Evolutionary conservation across 2,329 filamentous ascomycete species (phyloP), one percentile per base, ranked within the genome.

Genomic region (Davidsoniella virescens): DNA sequence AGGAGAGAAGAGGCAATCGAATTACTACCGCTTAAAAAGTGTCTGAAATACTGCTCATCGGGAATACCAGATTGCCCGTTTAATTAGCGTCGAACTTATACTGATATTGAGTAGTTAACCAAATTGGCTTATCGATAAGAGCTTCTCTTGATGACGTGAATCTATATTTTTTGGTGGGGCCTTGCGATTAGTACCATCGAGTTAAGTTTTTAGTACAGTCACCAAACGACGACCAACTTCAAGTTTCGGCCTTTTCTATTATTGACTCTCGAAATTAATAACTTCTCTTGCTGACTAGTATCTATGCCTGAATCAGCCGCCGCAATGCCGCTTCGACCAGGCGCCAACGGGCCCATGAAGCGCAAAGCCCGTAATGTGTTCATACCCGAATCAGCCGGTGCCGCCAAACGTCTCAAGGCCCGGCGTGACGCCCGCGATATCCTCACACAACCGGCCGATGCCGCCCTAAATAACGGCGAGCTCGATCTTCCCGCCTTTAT

Each of bases 401-500:
- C 37, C 26, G 41, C 54, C 38, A 73, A 73, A 57, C 68, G 71
- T 59, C 62, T 63, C 57, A 70, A 71, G 40, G 49, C 52, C 57
- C 58, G 71, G 29, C 60, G 66, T 49, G 64, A 70, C 44, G 67
- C 70, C 18, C 68, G 73, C 54, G 64, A 62, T 56, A 73, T 77
- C 56, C 69, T 70, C 38, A 64, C 67, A 16, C 73, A 76, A 57
- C 63, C 66, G 14, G 66, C 71, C 14, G 67, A 73, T 39, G 68
- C 67, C 8, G 72, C 71, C 5, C 64, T 76, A 20, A 70, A 71
- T 47, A 78, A 83, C 64, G 92, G 90, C 61, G 82, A 93, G 61
- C 73, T 98, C 53, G 82, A 95, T 61, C 74, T 95, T 47, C 78
- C 84, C 57, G 77, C 82, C 25, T 98, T 96, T 59, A 73, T 96